A percentile compares a stretch with the other conserved stretches of the same genome.
These are phyloP conservation scores for Kodamaea neixiangensis DNA, from an alignment of 805 yeast species.

Conservation along the genomic window DNA sequence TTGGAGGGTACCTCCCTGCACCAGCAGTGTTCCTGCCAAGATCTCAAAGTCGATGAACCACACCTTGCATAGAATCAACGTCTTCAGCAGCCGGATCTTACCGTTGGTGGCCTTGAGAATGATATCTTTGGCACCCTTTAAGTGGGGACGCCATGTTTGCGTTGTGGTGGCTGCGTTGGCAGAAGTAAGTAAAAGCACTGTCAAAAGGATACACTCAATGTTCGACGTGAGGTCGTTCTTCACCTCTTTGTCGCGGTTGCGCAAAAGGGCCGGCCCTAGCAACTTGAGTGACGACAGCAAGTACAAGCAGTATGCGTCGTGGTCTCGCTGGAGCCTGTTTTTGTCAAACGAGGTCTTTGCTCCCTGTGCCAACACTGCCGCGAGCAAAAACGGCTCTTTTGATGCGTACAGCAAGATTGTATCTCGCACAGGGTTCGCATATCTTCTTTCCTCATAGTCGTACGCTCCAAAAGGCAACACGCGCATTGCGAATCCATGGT, in stretches of 20 bases:
- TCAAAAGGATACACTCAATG: constrained; percentile 66
- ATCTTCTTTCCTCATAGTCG: constrained; percentile 25
- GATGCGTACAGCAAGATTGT: constrained; percentile 59
- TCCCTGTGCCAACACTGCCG: constrained; percentile 75
- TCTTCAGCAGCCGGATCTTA: constrained; percentile 34
- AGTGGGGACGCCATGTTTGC: constrained; percentile 65
- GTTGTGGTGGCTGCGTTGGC: constrained; percentile 56
- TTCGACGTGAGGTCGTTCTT: constrained; percentile 35
- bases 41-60: constrained; percentile 62
- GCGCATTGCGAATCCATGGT: constrained; percentile 37
- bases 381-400: constrained; percentile 59
- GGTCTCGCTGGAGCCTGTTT: constrained; percentile 50
- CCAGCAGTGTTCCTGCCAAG: constrained; percentile 55
- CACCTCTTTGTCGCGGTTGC: constrained; percentile 19
- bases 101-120: constrained; percentile 50
- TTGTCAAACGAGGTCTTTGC: constrained; percentile 55
- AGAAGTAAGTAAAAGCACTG: constrained; percentile 66
- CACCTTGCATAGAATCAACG: constrained; percentile 52
- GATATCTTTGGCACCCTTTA: constrained; percentile 63
- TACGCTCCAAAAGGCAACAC: constrained; percentile 41
- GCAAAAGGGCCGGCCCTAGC: constrained; percentile 46
- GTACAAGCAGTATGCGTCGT: constrained; percentile 63
- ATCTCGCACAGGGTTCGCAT: constrained; percentile 59
- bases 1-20: constrained; percentile 56
- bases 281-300: constrained; percentile 61